Evolutionary conservation across 208 protist genomes (phyloP).

Genomic region (Leishmania martiniquensis): DNA sequence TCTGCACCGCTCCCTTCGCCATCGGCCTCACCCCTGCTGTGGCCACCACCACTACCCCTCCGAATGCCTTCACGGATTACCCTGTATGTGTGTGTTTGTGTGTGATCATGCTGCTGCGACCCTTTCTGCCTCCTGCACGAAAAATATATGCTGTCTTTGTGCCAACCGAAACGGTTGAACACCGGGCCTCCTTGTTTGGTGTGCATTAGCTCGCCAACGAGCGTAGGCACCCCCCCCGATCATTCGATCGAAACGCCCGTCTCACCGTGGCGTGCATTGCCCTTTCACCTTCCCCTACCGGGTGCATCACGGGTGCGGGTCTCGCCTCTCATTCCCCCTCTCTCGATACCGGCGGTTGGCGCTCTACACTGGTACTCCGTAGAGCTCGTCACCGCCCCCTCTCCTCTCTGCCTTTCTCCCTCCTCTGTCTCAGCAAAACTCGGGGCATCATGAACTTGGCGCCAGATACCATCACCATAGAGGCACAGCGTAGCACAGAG

Average conservation of each 20-base stretch:
- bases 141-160: too few species aligned
- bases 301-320: neutral
- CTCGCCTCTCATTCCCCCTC: neutral
- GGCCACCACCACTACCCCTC: too few species aligned
- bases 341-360: neutral
- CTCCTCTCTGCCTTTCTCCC: neutral
- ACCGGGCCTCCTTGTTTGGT: too few species aligned
- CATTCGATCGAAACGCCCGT: too few species aligned
- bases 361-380: neutral
- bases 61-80: too few species aligned
- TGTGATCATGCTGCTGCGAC: too few species aligned
- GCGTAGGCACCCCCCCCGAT: too few species aligned
- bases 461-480: slow-evolving; percentile 39
- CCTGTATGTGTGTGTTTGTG: too few species aligned
- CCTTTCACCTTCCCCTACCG: neutral
- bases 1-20: too few species aligned
- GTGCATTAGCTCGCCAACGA: too few species aligned
- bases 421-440: neutral
- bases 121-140: too few species aligned
- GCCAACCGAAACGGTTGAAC: neutral
- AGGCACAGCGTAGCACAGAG: slow-evolving; percentile 65
- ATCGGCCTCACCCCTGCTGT: too few species aligned
- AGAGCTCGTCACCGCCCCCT: neutral
- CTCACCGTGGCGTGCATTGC: neutral
- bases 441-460: slow-evolving; percentile 22